These are phyloP conservation scores for Lentinula aciculospora DNA, from an alignment of 768 basidiomycete species.

Conservation along the genomic window DNA sequence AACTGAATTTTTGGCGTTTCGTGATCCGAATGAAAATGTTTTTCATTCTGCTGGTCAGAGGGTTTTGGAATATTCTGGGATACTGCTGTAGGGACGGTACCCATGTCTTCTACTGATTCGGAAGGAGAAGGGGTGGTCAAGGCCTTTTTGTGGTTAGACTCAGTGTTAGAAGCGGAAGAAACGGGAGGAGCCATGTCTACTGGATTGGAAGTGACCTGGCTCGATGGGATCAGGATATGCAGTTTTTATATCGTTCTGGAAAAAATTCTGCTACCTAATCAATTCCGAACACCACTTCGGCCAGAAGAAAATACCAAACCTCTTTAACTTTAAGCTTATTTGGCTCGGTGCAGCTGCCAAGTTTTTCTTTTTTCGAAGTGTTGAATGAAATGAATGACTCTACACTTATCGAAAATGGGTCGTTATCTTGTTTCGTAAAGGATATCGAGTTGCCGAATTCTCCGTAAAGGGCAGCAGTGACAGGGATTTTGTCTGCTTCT, in stretches of 20 bases:
- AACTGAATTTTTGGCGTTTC: conserved; percentile 18
- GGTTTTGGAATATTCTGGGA: neutral
- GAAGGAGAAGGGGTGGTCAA: neutral
- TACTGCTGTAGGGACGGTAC: neutral
- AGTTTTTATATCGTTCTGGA: neutral
- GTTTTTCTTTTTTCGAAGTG: neutral
- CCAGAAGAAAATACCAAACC: neutral
- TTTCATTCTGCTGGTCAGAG: neutral
- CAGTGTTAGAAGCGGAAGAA: neutral
- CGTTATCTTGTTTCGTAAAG: neutral
- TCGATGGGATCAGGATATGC: neutral
- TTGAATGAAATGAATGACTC: neutral
- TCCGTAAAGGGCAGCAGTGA: neutral
- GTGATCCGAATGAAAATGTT: neutral
- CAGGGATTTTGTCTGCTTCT: neutral
- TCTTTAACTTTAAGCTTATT: too few species aligned
- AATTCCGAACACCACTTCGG: neutral
- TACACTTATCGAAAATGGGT: neutral
- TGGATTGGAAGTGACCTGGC: neutral
- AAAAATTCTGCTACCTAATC: too few species aligned
- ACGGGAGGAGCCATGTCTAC: neutral
- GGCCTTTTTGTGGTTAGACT: neutral
- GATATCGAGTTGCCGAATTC: neutral
- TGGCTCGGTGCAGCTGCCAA: neutral
- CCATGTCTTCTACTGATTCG: neutral